A percentile compares a stretch with the other conserved stretches of the same genome.
phyloP scores from a whole-genome alignment of 768 basidiomycete species.

The Kwoniella sp. region DNA sequence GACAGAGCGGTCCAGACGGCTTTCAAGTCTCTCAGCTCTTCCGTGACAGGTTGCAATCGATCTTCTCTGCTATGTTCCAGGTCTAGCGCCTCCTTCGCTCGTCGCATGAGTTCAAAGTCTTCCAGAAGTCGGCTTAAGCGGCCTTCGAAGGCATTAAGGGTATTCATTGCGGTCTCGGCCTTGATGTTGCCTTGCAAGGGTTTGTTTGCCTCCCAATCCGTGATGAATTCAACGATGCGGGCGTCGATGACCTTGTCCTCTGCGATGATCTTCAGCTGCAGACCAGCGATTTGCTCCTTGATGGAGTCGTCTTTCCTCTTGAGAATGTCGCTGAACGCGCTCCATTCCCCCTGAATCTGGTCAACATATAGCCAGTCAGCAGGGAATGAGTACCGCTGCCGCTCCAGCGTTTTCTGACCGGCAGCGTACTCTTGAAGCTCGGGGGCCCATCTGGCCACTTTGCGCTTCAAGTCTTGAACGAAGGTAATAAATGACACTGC shows the following conservation, averaged over 20 bases:
- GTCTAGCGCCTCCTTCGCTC: conserved; percentile 94
- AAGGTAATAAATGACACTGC: conserved; percentile 99
- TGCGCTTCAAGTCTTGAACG: conserved; percentile 96
- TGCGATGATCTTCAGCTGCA: conserved; percentile 99
- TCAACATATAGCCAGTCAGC: conserved; percentile 98
- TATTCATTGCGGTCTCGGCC: conserved; percentile 92
- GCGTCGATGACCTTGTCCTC: conserved; percentile 98
- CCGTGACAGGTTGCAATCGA: conserved; percentile 86
- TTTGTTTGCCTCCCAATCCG: conserved; percentile 92
- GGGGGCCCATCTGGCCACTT: conserved; percentile 91
- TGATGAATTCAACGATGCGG: conserved; percentile 82
- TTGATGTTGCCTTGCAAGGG: conserved; percentile 96
- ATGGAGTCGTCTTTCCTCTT: conserved; percentile 97
- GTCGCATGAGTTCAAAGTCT: conserved; percentile 89
- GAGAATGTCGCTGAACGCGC: conserved; percentile 94
- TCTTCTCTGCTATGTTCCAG: conserved; percentile 72
- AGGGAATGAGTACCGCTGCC: conserved; percentile 94
- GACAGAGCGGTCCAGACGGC: conserved; percentile 98
- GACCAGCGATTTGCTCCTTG: conserved; percentile 92
- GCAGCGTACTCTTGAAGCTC: conserved; percentile 91
- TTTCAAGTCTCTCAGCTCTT: conserved; percentile 92
- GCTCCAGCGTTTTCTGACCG: conserved; percentile 94
- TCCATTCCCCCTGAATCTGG: conserved; percentile 96
- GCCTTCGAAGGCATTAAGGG: conserved; percentile 90
- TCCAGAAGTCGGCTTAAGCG: conserved; percentile 84